Evolutionary conservation across 495 filamentous ascomycete genomes (phyloP).

Genomic region (Penicillium longicatenatum): DNA sequence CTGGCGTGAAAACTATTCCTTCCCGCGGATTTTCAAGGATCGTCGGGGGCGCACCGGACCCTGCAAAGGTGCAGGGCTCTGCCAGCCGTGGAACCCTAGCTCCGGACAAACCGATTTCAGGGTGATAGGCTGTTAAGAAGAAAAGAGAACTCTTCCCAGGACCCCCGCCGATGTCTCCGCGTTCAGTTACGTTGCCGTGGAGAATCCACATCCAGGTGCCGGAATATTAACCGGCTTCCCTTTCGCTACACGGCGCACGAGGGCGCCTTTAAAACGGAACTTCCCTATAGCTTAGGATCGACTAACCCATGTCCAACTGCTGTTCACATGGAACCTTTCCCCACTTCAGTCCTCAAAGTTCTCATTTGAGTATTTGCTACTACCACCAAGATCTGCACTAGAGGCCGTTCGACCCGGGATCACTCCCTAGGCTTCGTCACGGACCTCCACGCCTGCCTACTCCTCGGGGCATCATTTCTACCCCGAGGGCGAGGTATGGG

Average conservation of each 20-base stretch:
- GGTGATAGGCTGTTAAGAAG: conserved; percentile 43
- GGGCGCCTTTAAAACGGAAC: conserved; percentile 64
- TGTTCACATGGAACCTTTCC: conserved; percentile 72
- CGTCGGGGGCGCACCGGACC: conserved; percentile 66
- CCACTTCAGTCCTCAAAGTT: conserved; percentile 73
- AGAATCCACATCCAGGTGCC: conserved; percentile 68
- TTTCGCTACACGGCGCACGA: conserved; percentile 62
- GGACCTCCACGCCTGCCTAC: conserved; percentile 56
- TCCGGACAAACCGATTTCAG: conserved; percentile 58
- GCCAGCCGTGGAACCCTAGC: conserved; percentile 27
- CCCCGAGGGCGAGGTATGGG: conserved; percentile 63
- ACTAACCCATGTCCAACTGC: conserved; percentile 70
- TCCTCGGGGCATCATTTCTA: conserved; percentile 59
- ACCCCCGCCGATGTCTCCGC: conserved; percentile 54
- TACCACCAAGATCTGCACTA: conserved; percentile 75
- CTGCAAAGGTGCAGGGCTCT: conserved; percentile 63
- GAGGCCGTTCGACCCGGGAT: conserved; percentile 66
- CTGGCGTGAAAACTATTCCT: conserved; percentile 67
- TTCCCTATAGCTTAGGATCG: conserved; percentile 68
- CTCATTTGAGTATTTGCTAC: conserved; percentile 77
- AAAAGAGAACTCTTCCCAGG: conserved; percentile 47
- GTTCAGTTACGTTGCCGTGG: conserved; percentile 66
- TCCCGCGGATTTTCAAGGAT: conserved; percentile 71
- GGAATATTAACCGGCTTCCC: conserved; percentile 72
- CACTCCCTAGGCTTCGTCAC: conserved; percentile 67